Evolutionary conservation across 768 basidiomycete species (phyloP).

Genomic region (Calocybe indica): DNA sequence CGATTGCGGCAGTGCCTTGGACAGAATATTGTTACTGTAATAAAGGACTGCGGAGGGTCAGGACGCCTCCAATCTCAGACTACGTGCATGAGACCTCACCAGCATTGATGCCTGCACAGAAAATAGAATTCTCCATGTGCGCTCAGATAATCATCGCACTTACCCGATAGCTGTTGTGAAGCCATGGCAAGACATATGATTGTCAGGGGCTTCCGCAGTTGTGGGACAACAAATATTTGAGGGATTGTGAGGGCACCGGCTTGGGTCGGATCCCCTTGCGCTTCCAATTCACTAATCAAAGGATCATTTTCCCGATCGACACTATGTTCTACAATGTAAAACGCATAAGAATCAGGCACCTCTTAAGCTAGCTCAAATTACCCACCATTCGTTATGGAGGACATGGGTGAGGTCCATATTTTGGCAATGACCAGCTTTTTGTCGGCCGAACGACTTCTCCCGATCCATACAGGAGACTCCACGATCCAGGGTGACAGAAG

Average conservation of each 20-base stretch:
- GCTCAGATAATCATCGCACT: constrained; percentile 2
- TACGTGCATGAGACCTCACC: constrained; percentile 25
- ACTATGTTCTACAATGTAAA: constrained; percentile 4
- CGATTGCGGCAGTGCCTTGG: constrained; percentile 68
- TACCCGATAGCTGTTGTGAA: constrained; percentile 76
- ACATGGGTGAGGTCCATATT: constrained; percentile 46
- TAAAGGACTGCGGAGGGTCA: constrained; percentile 58
- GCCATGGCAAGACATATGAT: constrained; percentile 70
- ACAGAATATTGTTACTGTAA: constrained; percentile 86
- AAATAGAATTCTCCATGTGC: constrained; percentile 2
- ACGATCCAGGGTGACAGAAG: constrained; percentile 46
- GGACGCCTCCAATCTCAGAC: background rate
- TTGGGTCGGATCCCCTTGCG: constrained; percentile 18
- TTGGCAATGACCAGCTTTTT: constrained; percentile 38
- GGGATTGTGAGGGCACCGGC: constrained; percentile 39
- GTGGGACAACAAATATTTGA: constrained; percentile 42
- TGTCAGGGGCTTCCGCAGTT: constrained; percentile 56
- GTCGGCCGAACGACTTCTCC: constrained; percentile 40
- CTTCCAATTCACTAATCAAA: constrained; percentile 28
- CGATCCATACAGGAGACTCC: constrained; percentile 72
- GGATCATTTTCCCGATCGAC: constrained; percentile 31
- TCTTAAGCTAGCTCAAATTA: background rate
- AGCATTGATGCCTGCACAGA: constrained; percentile 63
- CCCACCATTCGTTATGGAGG: constrained; percentile 18
- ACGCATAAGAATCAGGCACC: background rate